A percentile compares a stretch with the other conserved stretches of the same genome.
Conservation (phyloP, 2,329 filamentous ascomycete genomes). For the Xylaria sp. region DNA sequence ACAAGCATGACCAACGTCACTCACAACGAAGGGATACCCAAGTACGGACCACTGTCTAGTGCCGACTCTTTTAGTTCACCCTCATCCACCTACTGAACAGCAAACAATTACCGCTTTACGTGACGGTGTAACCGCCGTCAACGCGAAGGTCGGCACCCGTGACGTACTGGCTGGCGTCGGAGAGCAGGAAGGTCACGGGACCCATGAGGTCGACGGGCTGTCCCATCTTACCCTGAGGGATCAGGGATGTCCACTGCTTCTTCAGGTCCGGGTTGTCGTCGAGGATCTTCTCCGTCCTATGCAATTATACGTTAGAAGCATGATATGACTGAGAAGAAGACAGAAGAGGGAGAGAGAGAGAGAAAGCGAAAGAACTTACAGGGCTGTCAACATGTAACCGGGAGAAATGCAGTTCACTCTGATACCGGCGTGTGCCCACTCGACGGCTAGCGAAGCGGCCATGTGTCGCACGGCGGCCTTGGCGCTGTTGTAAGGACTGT, state of each 20-base stretch:
- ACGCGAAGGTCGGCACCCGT: slow-evolving; percentile 80
- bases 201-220: slow-evolving; percentile 92
- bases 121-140: slow-evolving; percentile 89
- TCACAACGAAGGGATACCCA: not conserved
- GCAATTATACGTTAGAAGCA: slow-evolving; percentile 24
- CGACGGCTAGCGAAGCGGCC: slow-evolving; percentile 87
- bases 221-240: slow-evolving; percentile 94
- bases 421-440: slow-evolving; percentile 90
- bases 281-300: slow-evolving; percentile 90
- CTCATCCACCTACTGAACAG: not conserved
- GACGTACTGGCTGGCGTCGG: slow-evolving; percentile 80
- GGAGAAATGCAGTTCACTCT: slow-evolving; percentile 95
- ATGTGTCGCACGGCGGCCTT: slow-evolving; percentile 94
- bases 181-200: slow-evolving; percentile 86
- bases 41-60: not conserved
- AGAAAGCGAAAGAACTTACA: slow-evolving; percentile 73
- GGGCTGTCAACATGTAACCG: slow-evolving; percentile 94
- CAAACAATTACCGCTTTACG: slow-evolving; percentile 56
- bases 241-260: slow-evolving; percentile 89
- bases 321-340: slow-evolving; percentile 1
- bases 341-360: not conserved
- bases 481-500: slow-evolving; percentile 85
- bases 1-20: not conserved
- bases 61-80: not conserved
- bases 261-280: slow-evolving; percentile 92